Conservation (phyloP, 176 grass and related monocot species). For the Hyparrhenia diplandra region DNA sequence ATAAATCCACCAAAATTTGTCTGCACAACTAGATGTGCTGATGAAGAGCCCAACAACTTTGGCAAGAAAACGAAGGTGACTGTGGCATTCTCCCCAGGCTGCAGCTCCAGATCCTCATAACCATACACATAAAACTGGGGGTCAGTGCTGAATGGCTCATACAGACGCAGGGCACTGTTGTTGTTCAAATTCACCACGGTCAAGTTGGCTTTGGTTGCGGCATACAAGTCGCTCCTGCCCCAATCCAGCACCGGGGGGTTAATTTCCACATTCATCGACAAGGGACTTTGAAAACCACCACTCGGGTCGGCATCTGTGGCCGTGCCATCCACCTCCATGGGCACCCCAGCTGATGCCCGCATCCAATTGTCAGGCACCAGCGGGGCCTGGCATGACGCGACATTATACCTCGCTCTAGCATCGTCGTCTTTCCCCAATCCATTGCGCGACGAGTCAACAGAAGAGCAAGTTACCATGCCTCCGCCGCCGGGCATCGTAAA, state of each 20-base stretch:
- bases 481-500: conserved; percentile 48
- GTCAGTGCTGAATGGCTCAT: conserved; percentile 78
- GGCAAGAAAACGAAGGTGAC: conserved; percentile 82
- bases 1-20: conserved; percentile 90
- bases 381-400: conserved; percentile 53
- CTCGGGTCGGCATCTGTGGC: conserved; percentile 24
- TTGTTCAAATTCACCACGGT: conserved; percentile 62
- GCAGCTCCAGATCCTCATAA: conserved; percentile 57
- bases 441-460: conserved; percentile 31
- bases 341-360: conserved; percentile 47
- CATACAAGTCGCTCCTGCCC: conserved; percentile 61
- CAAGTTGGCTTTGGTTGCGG: conserved; percentile 59
- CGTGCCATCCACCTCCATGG: conserved; percentile 43
- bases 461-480: conserved; percentile 59
- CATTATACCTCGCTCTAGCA: conserved; percentile 29
- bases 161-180: conserved; percentile 55
- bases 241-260: conserved; percentile 74
- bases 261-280: conserved; percentile 58
- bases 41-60: conserved; percentile 60
- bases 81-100: conserved; percentile 63
- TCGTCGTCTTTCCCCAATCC: conserved; percentile 19
- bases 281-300: conserved; percentile 37
- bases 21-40: conserved; percentile 79
- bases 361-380: conserved; percentile 90
- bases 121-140: conserved; percentile 80